Conservation (phyloP, 495 filamentous ascomycete species). For the Podospora sp. region DNA sequence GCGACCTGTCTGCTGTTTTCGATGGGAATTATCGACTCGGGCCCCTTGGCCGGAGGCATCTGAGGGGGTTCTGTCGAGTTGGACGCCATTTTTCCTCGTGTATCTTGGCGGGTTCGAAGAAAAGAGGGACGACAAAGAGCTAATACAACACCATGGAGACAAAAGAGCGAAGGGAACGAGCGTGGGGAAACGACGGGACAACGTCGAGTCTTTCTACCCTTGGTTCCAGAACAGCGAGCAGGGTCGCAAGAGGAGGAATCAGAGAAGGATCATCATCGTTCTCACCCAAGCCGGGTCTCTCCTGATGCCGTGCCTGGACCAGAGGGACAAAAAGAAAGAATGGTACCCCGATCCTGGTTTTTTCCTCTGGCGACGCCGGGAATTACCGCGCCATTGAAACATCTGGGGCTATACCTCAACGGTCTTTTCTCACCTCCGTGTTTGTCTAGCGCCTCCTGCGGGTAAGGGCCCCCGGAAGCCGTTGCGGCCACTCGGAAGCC, state of each 20-base stretch:
- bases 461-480: conserved; percentile 1
- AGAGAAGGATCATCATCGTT: background rate
- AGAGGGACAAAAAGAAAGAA: conserved; percentile 10
- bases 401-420: conserved; percentile 7
- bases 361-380: background rate
- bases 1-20: conserved; percentile 19
- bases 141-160: background rate
- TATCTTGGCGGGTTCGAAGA: background rate
- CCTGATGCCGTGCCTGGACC: conserved; percentile 4
- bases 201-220: conserved; percentile 4
- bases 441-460: background rate
- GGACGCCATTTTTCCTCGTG: conserved; percentile 4
- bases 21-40: conserved; percentile 20
- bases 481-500: conserved; percentile 1
- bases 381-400: conserved; percentile 1
- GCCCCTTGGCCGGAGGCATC: conserved; percentile 15
- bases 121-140: background rate
- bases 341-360: conserved; percentile 6
- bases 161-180: conserved; percentile 1
- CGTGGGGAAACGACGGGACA: background rate
- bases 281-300: background rate
- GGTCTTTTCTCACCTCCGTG: background rate
- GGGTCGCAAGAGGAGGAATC: background rate
- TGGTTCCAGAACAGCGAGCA: background rate
- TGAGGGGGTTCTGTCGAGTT: conserved; percentile 7